Conservation (phyloP, 495 filamentous ascomycete genomes). For the Penicillium salamii region DNA sequence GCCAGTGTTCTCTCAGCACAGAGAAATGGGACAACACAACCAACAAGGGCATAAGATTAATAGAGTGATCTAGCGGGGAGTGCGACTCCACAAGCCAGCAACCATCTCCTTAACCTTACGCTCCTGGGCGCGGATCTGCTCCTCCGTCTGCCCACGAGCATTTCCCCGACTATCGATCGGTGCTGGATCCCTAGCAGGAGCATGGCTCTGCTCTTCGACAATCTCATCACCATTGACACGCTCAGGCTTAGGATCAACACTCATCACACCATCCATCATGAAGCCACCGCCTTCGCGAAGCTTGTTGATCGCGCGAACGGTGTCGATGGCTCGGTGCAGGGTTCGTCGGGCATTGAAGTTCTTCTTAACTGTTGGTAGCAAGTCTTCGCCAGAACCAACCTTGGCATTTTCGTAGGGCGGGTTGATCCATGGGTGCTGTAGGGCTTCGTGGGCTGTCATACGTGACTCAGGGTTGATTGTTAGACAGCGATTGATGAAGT, state of each 20-base stretch:
- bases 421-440: conserved; percentile 84
- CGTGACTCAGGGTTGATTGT: conserved; percentile 83
- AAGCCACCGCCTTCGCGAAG: conserved; percentile 76
- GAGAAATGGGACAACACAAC: neutral
- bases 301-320: conserved; percentile 97
- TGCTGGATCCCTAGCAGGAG: conserved; percentile 24
- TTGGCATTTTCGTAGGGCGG: conserved; percentile 41
- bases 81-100: conserved; percentile 55
- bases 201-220: conserved; percentile 32
- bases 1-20: neutral
- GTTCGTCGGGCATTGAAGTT: conserved; percentile 97
- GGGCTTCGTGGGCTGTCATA: conserved; percentile 92
- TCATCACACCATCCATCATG: conserved; percentile 78
- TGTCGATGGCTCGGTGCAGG: conserved; percentile 95
- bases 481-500: conserved; percentile 85
- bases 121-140: conserved; percentile 62
- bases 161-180: conserved; percentile 57
- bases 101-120: conserved; percentile 58
- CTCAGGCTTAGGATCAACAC: conserved; percentile 58
- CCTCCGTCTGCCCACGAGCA: conserved; percentile 61
- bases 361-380: conserved; percentile 93
- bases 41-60: neutral
- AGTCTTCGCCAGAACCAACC: conserved; percentile 59
- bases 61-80: conserved; percentile 21
- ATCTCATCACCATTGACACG: conserved; percentile 46